A percentile compares a stretch with the other conserved stretches of the same genome.
phyloP scores from a whole-genome alignment of 768 basidiomycete genomes.

The Leccinum truebloodii region DNA sequence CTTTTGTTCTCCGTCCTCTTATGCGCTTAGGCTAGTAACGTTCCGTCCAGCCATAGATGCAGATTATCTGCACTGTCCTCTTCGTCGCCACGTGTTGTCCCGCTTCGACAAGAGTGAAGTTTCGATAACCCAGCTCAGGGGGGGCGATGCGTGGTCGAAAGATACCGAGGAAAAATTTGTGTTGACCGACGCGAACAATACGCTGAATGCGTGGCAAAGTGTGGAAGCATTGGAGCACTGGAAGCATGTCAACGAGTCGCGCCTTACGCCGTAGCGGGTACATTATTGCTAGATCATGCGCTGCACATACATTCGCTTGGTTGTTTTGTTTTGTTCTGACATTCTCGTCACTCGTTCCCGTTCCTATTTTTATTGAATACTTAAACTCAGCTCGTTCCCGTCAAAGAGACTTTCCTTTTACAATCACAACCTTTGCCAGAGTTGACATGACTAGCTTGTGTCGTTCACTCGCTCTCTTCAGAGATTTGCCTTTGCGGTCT shows the following conservation, averaged over 20 bases:
- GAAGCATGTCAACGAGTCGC: slow-evolving; percentile 34
- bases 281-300: too few species aligned
- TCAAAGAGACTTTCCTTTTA: too few species aligned
- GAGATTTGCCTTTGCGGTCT: slow-evolving; percentile 1
- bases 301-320: too few species aligned
- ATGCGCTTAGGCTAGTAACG: slow-evolving; percentile 40
- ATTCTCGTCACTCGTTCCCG: too few species aligned
- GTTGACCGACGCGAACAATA: slow-evolving; percentile 63
- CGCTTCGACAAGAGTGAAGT: slow-evolving; percentile 56
- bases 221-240: slow-evolving; percentile 71
- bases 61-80: slow-evolving; percentile 69
- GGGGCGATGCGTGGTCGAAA: slow-evolving; percentile 15
- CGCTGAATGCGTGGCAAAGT: slow-evolving; percentile 65
- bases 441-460: slow-evolving; percentile 13
- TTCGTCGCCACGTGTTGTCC: slow-evolving; percentile 62
- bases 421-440: too few species aligned
- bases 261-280: too few species aligned
- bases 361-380: too few species aligned
- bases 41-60: slow-evolving; percentile 55
- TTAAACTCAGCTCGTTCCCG: too few species aligned
- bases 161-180: slow-evolving; percentile 47
- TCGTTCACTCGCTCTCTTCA: slow-evolving; percentile 16
- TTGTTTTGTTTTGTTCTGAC: too few species aligned
- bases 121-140: slow-evolving; percentile 43
- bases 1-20: slow-evolving; percentile 67